Evolutionary conservation across 352 stramenopile genomes (phyloP).

Genomic region (Phytophthora agathidicida): DNA sequence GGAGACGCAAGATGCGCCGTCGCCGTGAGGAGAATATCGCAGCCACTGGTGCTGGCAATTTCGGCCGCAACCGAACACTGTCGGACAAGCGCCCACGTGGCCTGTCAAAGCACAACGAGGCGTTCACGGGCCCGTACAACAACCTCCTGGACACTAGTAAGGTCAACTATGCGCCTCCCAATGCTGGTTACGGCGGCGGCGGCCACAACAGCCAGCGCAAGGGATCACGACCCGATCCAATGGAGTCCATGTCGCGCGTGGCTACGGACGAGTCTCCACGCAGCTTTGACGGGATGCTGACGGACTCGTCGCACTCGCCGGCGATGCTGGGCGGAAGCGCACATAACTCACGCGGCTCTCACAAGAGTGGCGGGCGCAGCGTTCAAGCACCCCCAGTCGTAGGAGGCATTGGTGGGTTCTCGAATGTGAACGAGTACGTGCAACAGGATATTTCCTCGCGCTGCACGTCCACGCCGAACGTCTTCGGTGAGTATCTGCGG

Average conservation of each 20-base stretch:
- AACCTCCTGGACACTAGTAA: constrained; percentile 64
- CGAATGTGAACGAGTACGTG: constrained; percentile 53
- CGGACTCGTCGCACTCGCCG: constrained; percentile 46
- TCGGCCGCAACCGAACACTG: constrained; percentile 21
- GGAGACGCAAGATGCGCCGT: constrained; percentile 47
- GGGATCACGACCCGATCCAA: constrained; percentile 31
- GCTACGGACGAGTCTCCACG: constrained; percentile 45
- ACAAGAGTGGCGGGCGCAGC: constrained; percentile 31
- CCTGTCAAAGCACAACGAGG: constrained; percentile 51
- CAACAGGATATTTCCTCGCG: constrained; percentile 58
- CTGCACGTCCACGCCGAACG: constrained; percentile 59
- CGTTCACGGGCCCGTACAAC: constrained; percentile 51
- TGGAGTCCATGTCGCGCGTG: constrained; percentile 47
- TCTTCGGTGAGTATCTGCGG: constrained; percentile 76
- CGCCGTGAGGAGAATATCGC: constrained; percentile 25
- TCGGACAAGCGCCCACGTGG: constrained; percentile 51
- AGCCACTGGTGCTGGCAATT: constrained; percentile 17
- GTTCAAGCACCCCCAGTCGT: constrained; percentile 17
- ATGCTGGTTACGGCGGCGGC: constrained; percentile 4
- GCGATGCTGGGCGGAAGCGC: constrained; percentile 45
- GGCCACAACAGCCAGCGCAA: constrained; percentile 42
- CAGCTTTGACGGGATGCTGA: constrained; percentile 67
- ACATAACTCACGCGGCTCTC: constrained; percentile 29
- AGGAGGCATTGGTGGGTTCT: constrained; percentile 46
- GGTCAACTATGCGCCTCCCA: constrained; percentile 25